Evolutionary conservation across 2,329 filamentous ascomycete genomes (phyloP), one percentile per base, ranked within the genome.

Genomic region (Aspergillus sp.): DNA sequence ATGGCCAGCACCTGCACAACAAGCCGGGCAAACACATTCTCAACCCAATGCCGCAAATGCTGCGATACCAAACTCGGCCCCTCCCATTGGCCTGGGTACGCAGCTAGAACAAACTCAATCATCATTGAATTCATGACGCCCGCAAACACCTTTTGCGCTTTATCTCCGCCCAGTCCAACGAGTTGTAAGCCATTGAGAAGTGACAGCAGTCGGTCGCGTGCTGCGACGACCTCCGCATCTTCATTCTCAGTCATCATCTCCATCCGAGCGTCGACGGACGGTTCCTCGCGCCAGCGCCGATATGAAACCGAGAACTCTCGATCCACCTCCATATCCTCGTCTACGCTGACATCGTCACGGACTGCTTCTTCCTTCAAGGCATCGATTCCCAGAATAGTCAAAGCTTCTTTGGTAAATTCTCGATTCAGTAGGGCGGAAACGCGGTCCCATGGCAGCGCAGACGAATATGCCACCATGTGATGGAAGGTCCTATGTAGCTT

Each of bases 61-160:
- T 72, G 66, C 9, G 73, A 66, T 4, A 76, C 72, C 9, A 71
- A 67, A 7, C 71, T 70, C 25, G 73, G 74, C 0, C 73, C 67
- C 45, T 71, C 72, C 80, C 81, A 84, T 50, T 80, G 72, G 2
- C 77, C 74, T 41, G 78, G 69, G 57, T 81, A 83, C n/a, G 74
- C 72, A 43, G 76, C 73, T 25, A 70, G 69, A 19, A 84, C 74
- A 53, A 80, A 80, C 10, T 76, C 72, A 38, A 76, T 76, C 54
- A 85, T 69, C 53, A 82, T 65, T 32, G 74, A 71, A 57, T 81
- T 74, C 71, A 83, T 78, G 2, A 81, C 78, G 46, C 72, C 68
- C 2, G 80, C 81, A 53, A 83, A 78, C 6, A 80, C 74, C 49
- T 76, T 75, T 56, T 83, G 78, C 4, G 75, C 74, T 41, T 70